A percentile compares a stretch with the other conserved stretches of the same genome.
These are phyloP conservation scores for Yamadazyma kitorensis DNA, from an alignment of 805 yeast genomes.

Conservation along the genomic window DNA sequence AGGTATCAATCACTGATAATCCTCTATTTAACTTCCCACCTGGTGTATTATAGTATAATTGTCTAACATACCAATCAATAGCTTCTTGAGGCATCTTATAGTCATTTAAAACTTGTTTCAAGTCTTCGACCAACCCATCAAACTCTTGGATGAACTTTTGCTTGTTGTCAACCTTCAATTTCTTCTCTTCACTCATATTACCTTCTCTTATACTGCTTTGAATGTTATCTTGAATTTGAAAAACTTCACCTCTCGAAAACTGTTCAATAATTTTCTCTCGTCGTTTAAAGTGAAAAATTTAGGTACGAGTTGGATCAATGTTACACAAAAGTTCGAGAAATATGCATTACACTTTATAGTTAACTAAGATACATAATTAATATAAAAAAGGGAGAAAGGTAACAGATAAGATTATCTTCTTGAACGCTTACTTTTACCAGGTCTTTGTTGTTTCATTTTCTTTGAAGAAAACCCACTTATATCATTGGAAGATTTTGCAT, in stretches of 20 bases:
- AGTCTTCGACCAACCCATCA: slow-evolving; percentile 75
- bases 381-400: no score
- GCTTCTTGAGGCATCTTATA: slow-evolving; percentile 89
- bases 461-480: slow-evolving; percentile 53
- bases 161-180: slow-evolving; percentile 36
- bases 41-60: slow-evolving; percentile 81
- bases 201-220: no score
- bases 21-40: slow-evolving; percentile 98
- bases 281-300: no score
- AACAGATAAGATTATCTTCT: no score
- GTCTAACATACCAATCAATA: slow-evolving; percentile 74
- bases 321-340: no score
- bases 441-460: slow-evolving; percentile 51
- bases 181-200: no score
- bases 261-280: no score
- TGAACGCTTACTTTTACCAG: slow-evolving; percentile 42
- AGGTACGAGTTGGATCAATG: no score
- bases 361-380: no score
- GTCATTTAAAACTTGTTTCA: slow-evolving; percentile 54
- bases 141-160: slow-evolving; percentile 63
- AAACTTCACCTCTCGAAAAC: no score
- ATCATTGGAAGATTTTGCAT: slow-evolving; percentile 68
- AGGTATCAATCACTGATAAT: slow-evolving; percentile 90
- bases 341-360: no score
- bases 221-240: no score